Percentiles rank a stretch among this genome's conserved stretches.
These are phyloP conservation scores for Fusarium nygamai DNA, from an alignment of 2,329 filamentous ascomycete genomes.

Conservation along the genomic window DNA sequence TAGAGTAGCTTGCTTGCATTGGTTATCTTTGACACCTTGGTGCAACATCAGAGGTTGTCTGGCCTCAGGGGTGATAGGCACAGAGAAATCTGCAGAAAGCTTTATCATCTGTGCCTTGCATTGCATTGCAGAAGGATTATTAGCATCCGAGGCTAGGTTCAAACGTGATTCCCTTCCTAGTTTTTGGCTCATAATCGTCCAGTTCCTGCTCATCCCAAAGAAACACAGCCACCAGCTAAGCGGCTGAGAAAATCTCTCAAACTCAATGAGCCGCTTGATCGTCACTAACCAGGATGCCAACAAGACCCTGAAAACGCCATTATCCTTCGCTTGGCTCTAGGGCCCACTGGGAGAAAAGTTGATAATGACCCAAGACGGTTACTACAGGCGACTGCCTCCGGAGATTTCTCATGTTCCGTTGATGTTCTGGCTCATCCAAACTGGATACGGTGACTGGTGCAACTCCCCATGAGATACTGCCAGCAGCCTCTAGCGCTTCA, in stretches of 20 bases:
- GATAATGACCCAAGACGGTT: background rate
- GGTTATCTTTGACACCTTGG: background rate
- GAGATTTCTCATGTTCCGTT: background rate
- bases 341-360: background rate
- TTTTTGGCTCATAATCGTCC: background rate
- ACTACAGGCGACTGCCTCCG: background rate
- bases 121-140: background rate
- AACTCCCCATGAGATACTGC: background rate
- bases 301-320: constrained; percentile 29
- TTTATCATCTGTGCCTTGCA: constrained; percentile 3
- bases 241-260: constrained; percentile 28
- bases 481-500: background rate
- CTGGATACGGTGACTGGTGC: background rate
- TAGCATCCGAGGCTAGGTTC: background rate
- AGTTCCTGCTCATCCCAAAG: background rate
- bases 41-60: background rate
- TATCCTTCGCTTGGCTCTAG: background rate
- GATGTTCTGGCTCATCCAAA: background rate
- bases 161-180: background rate
- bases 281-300: background rate
- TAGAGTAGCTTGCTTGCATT: background rate
- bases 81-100: constrained; percentile 16
- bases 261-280: constrained; percentile 12
- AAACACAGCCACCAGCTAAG: background rate
- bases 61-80: background rate